Conservation (phyloP, 2,329 filamentous ascomycete genomes). For the Colletotrichum sp. region DNA sequence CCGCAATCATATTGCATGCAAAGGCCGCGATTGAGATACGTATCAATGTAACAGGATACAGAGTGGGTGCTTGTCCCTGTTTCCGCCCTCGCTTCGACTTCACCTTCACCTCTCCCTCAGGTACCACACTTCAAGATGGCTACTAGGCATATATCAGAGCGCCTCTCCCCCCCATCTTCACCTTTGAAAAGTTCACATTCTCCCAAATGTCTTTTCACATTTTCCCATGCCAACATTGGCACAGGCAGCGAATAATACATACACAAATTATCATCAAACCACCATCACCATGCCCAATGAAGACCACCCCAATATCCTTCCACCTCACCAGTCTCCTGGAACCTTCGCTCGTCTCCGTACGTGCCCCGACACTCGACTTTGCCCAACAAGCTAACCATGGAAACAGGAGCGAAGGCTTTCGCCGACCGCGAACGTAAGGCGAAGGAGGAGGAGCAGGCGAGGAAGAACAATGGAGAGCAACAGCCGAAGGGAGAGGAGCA, state of each 20-base stretch:
- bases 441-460: background rate
- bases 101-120: background rate
- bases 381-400: rapidly evolving
- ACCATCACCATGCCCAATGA: background rate
- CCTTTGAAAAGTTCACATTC: too few relatives aligned
- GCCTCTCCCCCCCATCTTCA: too few relatives aligned
- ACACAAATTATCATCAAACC: too few relatives aligned
- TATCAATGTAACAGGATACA: background rate
- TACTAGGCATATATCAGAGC: too few relatives aligned
- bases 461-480: background rate
- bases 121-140: background rate
- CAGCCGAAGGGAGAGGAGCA: background rate
- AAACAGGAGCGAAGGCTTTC: background rate
- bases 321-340: background rate
- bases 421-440: background rate
- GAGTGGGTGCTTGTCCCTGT: background rate
- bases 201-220: too few relatives aligned
- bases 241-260: too few relatives aligned
- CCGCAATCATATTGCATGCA: too few relatives aligned
- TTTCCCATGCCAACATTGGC: too few relatives aligned
- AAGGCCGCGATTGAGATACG: too few relatives aligned
- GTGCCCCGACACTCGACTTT: rapidly evolving
- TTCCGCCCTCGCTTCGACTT: background rate
- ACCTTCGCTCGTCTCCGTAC: background rate
- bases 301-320: background rate